Conservation (phyloP, 1,284 basidiomycete genomes). For the Puccinia hordei region DNA sequence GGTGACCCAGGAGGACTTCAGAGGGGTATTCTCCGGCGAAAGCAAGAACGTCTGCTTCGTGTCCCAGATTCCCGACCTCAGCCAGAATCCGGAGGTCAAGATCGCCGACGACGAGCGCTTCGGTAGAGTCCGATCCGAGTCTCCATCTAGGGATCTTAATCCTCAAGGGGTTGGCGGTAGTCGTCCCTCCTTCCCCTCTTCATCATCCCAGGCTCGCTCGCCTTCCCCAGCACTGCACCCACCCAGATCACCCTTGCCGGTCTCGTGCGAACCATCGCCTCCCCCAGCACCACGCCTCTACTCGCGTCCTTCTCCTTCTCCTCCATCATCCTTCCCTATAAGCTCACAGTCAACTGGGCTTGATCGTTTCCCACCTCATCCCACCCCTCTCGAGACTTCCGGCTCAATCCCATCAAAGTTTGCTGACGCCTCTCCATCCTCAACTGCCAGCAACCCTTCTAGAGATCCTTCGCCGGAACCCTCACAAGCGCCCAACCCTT, state of each 20-base stretch:
- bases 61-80: background rate
- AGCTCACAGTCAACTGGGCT: background rate
- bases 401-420: too few relatives aligned
- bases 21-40: background rate
- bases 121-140: background rate
- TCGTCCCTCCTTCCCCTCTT: background rate
- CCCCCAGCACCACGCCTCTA: background rate
- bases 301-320: background rate
- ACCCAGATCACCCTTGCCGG: background rate
- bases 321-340: background rate
- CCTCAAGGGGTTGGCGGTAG: background rate
- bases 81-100: background rate
- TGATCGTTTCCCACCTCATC: background rate
- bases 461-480: background rate
- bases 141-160: background rate
- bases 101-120: conserved; percentile 1
- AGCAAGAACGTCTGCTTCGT: background rate
- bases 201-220: background rate
- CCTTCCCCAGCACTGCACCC: background rate
- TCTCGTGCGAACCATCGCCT: too few relatives aligned
- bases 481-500: background rate
- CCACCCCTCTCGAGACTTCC: background rate
- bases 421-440: background rate
- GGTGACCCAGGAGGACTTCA: background rate
- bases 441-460: background rate